Evolutionary conservation across 1,284 basidiomycete genomes (phyloP), one percentile per base, ranked within the genome.

Genomic region (Phenoliferia sp.): DNA sequence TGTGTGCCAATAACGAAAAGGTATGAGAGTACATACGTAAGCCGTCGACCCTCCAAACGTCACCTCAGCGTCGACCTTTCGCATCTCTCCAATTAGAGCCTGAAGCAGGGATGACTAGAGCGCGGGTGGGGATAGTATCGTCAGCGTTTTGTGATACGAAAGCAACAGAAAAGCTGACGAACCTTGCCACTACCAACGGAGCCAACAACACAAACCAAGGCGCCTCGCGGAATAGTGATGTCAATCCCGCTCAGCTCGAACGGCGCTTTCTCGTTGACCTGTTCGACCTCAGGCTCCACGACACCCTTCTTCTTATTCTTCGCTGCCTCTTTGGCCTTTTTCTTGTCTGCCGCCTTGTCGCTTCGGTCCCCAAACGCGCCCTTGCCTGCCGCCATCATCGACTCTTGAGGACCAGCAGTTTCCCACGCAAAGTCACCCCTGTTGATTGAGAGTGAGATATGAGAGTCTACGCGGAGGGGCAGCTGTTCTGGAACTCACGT

Each of bases 51-150:
- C 3, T 55, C 59, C 62, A 32, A 70, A 68, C 0, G 61, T 44
- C 44, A 88, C 84, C 2, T 79, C 76, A 0, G 88, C 89, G 3
- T 77, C 73, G 1, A 81, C 76, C 62, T 79, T 81, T 26, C 84
- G 80, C 88, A 90, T 90, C 78, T 90, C 88, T 7, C 88, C 88
- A 29, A 90, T 84, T 26, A 90, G 79, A 0, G 86, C 88, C 74
- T 87, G 84, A 2, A 90, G 79, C 16, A 90, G 77, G 75, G 85
- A 87, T 9, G 48, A 52, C 48, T 52, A 26, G 7, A 44, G 90
- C 89, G 0, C 85, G 85, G 44, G 88, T 81, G 59, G 81, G 54
- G 71, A 68, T 31, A 78, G 74, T 65, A 73, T 75, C 22, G 70
- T 73, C 3, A 70, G 70, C 61, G 70, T 65, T 62, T 77, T n/a